Conservation (phyloP, 1,284 basidiomycete species). For the Puccinia horiana region DNA sequence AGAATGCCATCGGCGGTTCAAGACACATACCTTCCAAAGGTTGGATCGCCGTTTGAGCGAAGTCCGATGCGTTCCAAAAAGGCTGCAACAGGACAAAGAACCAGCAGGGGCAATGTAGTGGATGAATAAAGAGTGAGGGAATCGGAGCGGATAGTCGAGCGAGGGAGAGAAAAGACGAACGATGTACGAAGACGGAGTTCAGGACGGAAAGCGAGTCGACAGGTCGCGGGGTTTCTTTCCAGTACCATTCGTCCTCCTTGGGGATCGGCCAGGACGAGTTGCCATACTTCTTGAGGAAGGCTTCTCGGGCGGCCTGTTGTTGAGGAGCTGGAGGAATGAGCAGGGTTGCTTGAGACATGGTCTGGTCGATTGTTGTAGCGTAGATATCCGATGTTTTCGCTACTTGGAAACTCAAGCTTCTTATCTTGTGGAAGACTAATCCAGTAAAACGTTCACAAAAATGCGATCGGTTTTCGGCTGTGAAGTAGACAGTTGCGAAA, state of each 20-base stretch:
- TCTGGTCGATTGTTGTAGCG: no score
- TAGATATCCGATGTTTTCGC: no score
- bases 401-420: neutral
- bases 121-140: neutral
- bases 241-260: constrained; percentile 3
- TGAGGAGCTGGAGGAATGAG: neutral
- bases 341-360: neutral
- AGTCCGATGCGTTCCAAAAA: neutral
- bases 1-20: no score
- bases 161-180: neutral
- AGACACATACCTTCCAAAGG: neutral
- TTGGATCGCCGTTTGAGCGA: neutral
- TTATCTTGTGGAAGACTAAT: no score
- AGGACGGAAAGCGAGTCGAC: neutral
- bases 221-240: neutral
- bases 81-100: neutral
- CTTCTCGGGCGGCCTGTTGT: constrained; percentile 17
- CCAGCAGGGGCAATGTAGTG: neutral
- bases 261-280: neutral
- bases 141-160: neutral
- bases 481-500: no score
- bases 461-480: neutral
- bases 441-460: no score
- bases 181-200: neutral
- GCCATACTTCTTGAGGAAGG: neutral